Base-by-base conservation (phyloP, 2,329 filamentous ascomycete species). In the Arthrobotrys musiformis region DNA sequence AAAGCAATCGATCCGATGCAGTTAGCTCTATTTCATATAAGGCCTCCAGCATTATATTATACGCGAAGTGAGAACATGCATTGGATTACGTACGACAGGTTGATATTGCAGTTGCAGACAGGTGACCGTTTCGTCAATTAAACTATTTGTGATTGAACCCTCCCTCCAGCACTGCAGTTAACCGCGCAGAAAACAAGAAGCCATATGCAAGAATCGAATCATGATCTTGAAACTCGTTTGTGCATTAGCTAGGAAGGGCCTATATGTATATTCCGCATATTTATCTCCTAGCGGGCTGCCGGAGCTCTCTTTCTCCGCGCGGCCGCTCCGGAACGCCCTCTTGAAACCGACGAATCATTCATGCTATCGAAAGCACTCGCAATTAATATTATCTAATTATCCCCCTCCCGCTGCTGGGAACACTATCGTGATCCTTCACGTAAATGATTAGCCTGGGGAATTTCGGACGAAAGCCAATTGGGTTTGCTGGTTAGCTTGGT, bases 391-490 rank as follows among this genome's bases (percentile, higher is more conserved):
- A 70, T 62, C 66, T 54, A 70, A 70, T 52, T 42, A n/a, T 50
- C 22, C 37, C 24, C 17, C 17, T 8, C 17, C n/a, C n/a, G n/a
- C n/a, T n/a, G n/a, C n/a, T n/a, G n/a, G n/a, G 26, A 40, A 40
- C 54, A 70, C 30, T 35, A 33, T 52, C 42, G 42, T 61, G 66
- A 70, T 70, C 66, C 66, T 70, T 70, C 66, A 70, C 66, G 26
- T 26, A 70, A 61, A 61, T 42, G 15, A 22, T 46, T 11, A 1
- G 17, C 30, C 26, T 42, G n/a, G n/a, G n/a, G n/a, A n/a, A n/a
- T 42, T 56, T 56, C 50, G 30, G 54, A 40, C n/a, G 19, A 40
- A 8, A 42, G 26, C 66, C 54, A 69, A 61, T 69, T 26, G 61
- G 42, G n/a, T 44, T 46, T 40, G 22, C 33, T 58, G 4, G 33